phyloP scores from a whole-genome alignment of 495 filamentous ascomycete genomes.

The Hypoxylon perforatum region DNA sequence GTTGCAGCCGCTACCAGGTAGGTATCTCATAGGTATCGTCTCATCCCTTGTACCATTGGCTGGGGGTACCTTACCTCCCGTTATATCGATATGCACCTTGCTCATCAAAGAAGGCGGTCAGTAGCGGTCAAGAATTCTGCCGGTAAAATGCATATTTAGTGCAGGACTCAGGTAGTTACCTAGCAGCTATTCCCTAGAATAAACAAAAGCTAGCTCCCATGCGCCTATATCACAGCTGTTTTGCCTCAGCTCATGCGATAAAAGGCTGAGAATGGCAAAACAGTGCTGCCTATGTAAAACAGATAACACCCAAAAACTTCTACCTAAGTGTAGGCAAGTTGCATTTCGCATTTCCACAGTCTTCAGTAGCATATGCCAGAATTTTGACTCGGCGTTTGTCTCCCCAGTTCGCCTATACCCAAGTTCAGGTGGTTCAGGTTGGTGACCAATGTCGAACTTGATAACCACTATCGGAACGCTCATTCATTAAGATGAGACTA shows the following conservation, averaged over 20 bases:
- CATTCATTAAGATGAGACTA: slow-evolving; percentile 10
- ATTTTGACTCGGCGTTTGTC: slow-evolving; percentile 2
- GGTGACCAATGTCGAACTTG: slow-evolving; percentile 10
- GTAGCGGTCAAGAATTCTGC: slow-evolving; percentile 23
- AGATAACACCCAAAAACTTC: background rate
- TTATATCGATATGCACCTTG: background rate
- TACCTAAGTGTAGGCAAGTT: background rate
- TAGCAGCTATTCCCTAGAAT: background rate
- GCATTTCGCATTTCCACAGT: background rate
- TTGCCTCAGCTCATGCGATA: slow-evolving; percentile 4
- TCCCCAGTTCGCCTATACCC: background rate
- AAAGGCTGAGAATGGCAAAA: background rate
- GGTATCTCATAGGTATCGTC: too few relatives aligned
- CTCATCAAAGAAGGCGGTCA: slow-evolving; percentile 20
- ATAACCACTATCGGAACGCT: background rate
- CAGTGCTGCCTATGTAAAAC: slow-evolving; percentile 3
- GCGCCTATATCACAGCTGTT: too few relatives aligned
- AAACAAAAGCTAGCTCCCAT: background rate
- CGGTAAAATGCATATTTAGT: slow-evolving; percentile 16
- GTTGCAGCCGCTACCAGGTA: background rate
- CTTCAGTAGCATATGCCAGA: background rate
- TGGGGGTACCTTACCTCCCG: too few relatives aligned
- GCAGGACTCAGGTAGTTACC: background rate
- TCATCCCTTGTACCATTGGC: too few relatives aligned
- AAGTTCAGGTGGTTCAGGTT: background rate